A percentile compares a stretch with the other conserved stretches of the same genome.
phyloP scores from a whole-genome alignment of 108 stramenopile species.

The Cylindrotheca closterium region DNA sequence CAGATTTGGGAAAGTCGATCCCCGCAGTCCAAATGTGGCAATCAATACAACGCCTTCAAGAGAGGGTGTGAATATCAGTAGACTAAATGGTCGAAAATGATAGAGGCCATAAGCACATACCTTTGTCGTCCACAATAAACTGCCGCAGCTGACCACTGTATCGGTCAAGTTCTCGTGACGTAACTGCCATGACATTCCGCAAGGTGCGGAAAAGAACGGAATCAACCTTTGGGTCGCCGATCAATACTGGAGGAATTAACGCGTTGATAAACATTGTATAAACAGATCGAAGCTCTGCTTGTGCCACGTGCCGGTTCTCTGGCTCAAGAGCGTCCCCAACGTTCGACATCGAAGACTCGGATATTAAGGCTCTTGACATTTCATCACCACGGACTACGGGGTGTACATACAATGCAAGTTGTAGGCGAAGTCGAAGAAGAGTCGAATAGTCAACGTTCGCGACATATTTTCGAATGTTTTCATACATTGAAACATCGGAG shows the following conservation, averaged over 20 bases:
- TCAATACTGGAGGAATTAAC: conserved; percentile 9
- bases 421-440: conserved; percentile 37
- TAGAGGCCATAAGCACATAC: conserved; percentile 1
- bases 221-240: conserved; percentile 14
- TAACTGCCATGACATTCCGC: conserved; percentile 69
- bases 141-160: conserved; percentile 69
- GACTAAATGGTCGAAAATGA: background rate
- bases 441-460: conserved; percentile 39
- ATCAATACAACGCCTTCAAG: conserved; percentile 68
- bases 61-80: conserved; percentile 22
- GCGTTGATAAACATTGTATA: conserved; percentile 66
- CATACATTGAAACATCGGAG: conserved; percentile 6
- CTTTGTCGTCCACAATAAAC: conserved; percentile 81
- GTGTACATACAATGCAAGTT: conserved; percentile 76
- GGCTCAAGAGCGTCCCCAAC: background rate
- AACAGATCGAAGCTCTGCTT: conserved; percentile 69
- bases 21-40: conserved; percentile 74
- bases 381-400: conserved; percentile 72
- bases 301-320: conserved; percentile 48
- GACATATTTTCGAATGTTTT: conserved; percentile 20
- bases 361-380: conserved; percentile 39
- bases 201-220: conserved; percentile 39
- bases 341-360: background rate
- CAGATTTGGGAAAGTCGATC: conserved; percentile 74
- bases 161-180: conserved; percentile 44